Base-by-base conservation (phyloP, 495 filamentous ascomycete species). In the Penicillium riverlandense region DNA sequence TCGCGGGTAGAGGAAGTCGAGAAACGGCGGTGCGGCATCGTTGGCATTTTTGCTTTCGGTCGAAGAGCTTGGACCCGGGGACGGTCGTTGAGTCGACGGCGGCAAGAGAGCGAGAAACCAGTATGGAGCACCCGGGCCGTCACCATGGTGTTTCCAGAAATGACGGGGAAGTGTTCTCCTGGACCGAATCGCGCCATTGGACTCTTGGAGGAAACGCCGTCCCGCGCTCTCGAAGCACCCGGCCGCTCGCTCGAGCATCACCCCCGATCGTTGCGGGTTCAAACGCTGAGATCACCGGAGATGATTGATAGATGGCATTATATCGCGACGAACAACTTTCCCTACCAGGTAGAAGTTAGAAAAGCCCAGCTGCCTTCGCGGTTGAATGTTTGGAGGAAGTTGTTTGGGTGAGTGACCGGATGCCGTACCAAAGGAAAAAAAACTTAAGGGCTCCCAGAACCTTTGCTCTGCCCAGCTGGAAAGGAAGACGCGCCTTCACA, bases 201-300 rank as follows among this genome's bases (percentile, higher is more conserved):
- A 56, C 45, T 72, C 69, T 54, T 78, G 83, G 50, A 88, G 65
- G 52, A 85, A 72, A 67, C 76, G 75, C 60, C 79, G 77, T 65
- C 77, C 79, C 74, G 83, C 85, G 70, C 78, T 79, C 76, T 90
- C 80, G 65, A 90, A 75, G 71, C 79, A 85, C 70, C 78, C 76
- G 46, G 80, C 79, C 43, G 83, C 84, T 63, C 83, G 84, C 83
- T 94, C 86, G 66, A 91, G 83, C 88, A 94, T 94, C 58, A 72
- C 73, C 69, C 29, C 65, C 69, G 52, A 80, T 70, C 35, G 72
- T 64, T 37, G 70, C 75, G 47, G 63, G 61, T 43, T 62, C 48
- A 49, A 57, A 52, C 59, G 52, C 53, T 58, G 34, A 49, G 54
- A 45, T 65, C 58, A 61, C 57, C 60, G 49, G 42, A 40, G 22